Base-by-base conservation (phyloP, 345 rosid genomes). In the Chamaenerion angustifolium region DNA sequence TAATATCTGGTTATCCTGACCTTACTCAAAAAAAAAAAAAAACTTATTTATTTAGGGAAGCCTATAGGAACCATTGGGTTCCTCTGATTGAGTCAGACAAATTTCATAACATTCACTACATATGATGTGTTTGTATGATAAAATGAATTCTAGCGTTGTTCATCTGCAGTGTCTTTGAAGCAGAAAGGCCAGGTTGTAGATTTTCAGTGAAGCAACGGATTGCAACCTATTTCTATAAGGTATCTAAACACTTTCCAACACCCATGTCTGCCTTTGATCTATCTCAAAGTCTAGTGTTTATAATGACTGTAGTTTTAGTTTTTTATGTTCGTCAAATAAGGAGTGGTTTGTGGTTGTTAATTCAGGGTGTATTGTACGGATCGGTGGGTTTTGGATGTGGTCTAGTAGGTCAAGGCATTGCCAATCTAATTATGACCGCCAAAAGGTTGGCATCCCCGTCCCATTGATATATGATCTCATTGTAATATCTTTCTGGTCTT, bases 381-480 rank as follows among this genome's bases (percentile, higher is more conserved):
- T 65, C 83, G 16, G 90, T 88, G 63, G 99, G 99, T 12, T 88
- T 93, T 73, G 95, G 64, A 48, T 93, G 99, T 63, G 96, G 95
- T 40, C 67, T 93, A 18, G 57, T 88, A 46, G 96, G 96, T 57
- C 99, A 93, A 72, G 96, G 94, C 54, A 82, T 85, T 12, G 96
- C 98, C 6, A 93, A 93, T 71, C 40, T 82, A 37, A 88, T 93
- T 46, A 88, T 88, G 99, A 82, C 81, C 54, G 96, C 95, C 2
- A 88, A 88, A 62, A 64, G 98, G 98, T 86, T 74, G 25, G 43
- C 16, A 43, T 45, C 16, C 51, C 10, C 21, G 0, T 11, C 48
- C 13, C 14, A 17, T n/a, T n/a, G n/a, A n/a, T 16, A 16, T 25
- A 43, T 16, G 41, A 42, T 12, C 42, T 2, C n/a, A n/a, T 12